phyloP scores from a whole-genome alignment of 129 eudicot genomes.

The Kitagawia praeruptora region DNA sequence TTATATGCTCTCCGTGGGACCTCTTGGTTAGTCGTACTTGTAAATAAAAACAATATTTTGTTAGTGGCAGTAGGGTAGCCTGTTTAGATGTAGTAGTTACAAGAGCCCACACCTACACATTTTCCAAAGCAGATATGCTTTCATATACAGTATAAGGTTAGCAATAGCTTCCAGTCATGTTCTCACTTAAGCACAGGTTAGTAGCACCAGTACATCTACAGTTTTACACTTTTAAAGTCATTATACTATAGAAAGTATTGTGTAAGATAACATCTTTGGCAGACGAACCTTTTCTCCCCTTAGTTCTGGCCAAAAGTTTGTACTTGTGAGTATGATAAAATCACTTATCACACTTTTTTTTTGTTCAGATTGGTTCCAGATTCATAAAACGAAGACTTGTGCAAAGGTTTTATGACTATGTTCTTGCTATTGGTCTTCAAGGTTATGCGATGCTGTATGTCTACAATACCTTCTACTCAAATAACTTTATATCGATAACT shows the following conservation, averaged over 20 bases:
- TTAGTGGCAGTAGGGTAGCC: neutral
- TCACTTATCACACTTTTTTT: neutral
- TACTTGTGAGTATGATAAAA: neutral
- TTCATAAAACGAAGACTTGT: conserved; percentile 72
- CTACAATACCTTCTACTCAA: conserved; percentile 11
- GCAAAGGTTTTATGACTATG: conserved; percentile 81
- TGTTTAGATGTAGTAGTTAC: neutral
- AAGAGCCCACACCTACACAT: neutral
- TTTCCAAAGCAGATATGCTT: neutral
- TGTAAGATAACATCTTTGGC: neutral
- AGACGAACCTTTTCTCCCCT: neutral
- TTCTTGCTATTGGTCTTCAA: conserved; percentile 83
- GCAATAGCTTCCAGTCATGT: neutral
- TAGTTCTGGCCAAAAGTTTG: neutral
- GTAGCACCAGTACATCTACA: neutral
- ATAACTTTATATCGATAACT: neutral
- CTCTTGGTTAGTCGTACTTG: conserved; percentile 4
- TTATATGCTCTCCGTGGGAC: conserved; percentile 15
- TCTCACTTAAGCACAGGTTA: neutral
- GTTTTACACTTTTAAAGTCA: neutral
- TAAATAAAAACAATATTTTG: neutral
- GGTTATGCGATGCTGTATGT: conserved; percentile 83
- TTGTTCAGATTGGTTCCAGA: conserved; percentile 69
- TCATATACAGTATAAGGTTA: neutral
- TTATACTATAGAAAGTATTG: neutral